A percentile compares a stretch with the other conserved stretches of the same genome.
phyloP scores from a whole-genome alignment of 371 early-diverging fungal species.

The Lichtheimia ornata region DNA sequence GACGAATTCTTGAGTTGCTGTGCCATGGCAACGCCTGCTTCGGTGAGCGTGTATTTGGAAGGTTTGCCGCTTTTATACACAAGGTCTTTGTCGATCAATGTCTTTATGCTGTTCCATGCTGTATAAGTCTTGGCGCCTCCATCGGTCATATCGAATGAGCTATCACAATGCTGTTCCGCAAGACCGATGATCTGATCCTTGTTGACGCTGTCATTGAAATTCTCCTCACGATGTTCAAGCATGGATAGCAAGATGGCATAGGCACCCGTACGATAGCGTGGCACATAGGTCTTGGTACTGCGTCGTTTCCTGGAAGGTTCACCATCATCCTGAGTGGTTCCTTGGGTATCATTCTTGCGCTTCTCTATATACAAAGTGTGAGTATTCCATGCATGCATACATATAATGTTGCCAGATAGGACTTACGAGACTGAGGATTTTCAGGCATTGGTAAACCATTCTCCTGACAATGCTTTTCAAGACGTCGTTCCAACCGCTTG shows the following conservation, averaged over 20 bases:
- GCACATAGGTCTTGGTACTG: slow-evolving; percentile 65
- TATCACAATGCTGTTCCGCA: slow-evolving; percentile 67
- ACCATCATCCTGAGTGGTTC: too few species aligned
- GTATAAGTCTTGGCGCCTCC: slow-evolving; percentile 55
- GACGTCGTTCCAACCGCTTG: slow-evolving; percentile 55
- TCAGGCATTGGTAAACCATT: slow-evolving; percentile 54
- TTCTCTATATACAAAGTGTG: not conserved
- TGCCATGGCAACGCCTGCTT: slow-evolving; percentile 71
- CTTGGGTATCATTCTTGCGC: not conserved
- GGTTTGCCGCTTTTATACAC: slow-evolving; percentile 69
- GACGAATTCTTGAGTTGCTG: slow-evolving; percentile 33
- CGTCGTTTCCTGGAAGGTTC: slow-evolving; percentile 18
- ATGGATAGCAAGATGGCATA: slow-evolving; percentile 88
- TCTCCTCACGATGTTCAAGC: slow-evolving; percentile 34
- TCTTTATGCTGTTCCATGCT: slow-evolving; percentile 82
- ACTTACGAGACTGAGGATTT: slow-evolving; percentile 8
- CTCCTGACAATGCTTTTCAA: slow-evolving; percentile 57
- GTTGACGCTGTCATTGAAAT: slow-evolving; percentile 28
- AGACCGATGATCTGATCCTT: slow-evolving; percentile 61
- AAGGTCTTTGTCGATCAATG: slow-evolving; percentile 65
- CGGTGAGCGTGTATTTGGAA: slow-evolving; percentile 69
- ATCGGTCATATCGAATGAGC: slow-evolving; percentile 65
- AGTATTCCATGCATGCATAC: not conserved
- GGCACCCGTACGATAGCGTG: slow-evolving; percentile 77
- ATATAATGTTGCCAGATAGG: not conserved